phyloP scores from a whole-genome alignment of 2,329 filamentous ascomycete species.

The Colletotrichum viniferum region DNA sequence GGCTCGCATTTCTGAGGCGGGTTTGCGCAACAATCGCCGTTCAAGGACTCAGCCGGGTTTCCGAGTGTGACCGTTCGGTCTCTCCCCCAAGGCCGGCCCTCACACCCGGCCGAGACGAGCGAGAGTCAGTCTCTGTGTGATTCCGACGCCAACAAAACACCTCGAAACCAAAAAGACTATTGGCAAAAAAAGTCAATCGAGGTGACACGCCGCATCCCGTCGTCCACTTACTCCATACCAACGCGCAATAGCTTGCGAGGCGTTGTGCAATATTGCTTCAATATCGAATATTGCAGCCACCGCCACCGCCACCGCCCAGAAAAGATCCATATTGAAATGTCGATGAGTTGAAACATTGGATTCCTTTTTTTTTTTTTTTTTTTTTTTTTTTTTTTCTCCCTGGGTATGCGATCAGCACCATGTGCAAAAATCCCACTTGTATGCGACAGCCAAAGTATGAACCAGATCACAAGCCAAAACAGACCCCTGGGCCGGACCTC shows the following conservation, averaged over 20 bases:
- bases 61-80: background rate
- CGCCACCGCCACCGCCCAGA: background rate
- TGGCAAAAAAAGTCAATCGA: background rate
- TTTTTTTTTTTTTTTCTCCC: background rate
- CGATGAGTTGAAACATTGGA: background rate
- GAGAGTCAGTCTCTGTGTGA: background rate
- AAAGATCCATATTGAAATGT: background rate
- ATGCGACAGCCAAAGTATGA: conserved; percentile 1
- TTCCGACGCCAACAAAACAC: background rate
- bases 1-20: background rate
- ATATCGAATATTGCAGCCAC: background rate
- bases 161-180: background rate
- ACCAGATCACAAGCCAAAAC: conserved; percentile 8
- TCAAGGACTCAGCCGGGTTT: background rate
- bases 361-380: background rate
- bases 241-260: background rate
- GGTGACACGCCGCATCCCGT: background rate
- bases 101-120: background rate
- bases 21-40: background rate
- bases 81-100: background rate
- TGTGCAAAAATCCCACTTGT: background rate
- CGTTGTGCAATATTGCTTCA: background rate
- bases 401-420: background rate
- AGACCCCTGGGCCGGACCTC: conserved; percentile 2
- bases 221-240: background rate